phyloP scores from a whole-genome alignment of 257 asterid species.

The Solanum etuberosum region DNA sequence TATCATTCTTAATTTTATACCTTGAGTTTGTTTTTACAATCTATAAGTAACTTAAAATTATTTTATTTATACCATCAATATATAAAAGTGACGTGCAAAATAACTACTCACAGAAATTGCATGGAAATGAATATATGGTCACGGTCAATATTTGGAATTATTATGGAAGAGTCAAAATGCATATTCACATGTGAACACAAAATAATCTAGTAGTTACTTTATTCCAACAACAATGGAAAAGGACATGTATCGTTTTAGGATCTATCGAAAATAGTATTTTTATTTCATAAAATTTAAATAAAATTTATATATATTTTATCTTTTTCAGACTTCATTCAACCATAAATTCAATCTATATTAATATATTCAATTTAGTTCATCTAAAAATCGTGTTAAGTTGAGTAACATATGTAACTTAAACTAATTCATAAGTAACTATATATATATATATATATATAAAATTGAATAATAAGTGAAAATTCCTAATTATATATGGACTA shows the following conservation, averaged over 20 bases:
- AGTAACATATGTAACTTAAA: not conserved
- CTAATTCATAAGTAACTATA: too few relatives aligned
- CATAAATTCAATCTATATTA: not conserved
- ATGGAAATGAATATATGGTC: not conserved
- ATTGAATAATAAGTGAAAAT: too few relatives aligned
- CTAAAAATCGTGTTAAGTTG: not conserved
- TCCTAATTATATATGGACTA: too few relatives aligned
- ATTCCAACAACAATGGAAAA: not conserved
- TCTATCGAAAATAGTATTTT: not conserved
- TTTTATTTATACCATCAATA: fast-evolving
- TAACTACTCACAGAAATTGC: not conserved
- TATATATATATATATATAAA: too few relatives aligned
- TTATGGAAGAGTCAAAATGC: not conserved
- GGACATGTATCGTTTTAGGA: not conserved
- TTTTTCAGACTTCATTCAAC: not conserved
- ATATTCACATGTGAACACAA: not conserved
- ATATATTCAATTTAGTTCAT: not conserved
- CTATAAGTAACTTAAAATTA: not conserved
- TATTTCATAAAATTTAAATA: not conserved
- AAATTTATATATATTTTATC: not conserved
- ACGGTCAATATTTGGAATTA: not conserved
- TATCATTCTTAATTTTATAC: not conserved
- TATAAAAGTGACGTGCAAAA: not conserved
- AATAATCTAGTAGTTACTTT: not conserved
- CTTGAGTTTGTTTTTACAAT: not conserved